A percentile compares a stretch with the other conserved stretches of the same genome.
These are phyloP conservation scores for Multifurca ochricompacta DNA, from an alignment of 768 basidiomycete species.

Conservation along the genomic window DNA sequence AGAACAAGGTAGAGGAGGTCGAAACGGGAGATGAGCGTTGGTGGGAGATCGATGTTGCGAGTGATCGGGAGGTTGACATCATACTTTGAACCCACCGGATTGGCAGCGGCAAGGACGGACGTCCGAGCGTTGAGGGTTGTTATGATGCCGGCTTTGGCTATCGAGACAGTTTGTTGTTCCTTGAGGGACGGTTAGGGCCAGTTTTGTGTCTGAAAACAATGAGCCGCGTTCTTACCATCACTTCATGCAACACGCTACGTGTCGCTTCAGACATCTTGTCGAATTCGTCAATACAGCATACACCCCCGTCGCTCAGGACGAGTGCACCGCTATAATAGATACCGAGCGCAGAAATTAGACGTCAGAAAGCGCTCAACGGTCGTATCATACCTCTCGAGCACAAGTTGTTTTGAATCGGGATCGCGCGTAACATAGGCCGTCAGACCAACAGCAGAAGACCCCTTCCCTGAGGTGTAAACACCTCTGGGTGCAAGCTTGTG, in stretches of 20 bases:
- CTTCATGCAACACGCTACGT: conserved; percentile 96
- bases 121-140: conserved; percentile 98
- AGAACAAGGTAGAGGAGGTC: conserved; percentile 94
- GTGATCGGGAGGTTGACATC: conserved; percentile 89
- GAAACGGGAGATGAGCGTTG: conserved; percentile 96
- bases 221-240: conserved; percentile 65
- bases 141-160: conserved; percentile 98
- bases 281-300: conserved; percentile 98
- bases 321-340: conserved; percentile 66
- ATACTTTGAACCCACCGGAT: conserved; percentile 94
- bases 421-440: conserved; percentile 98
- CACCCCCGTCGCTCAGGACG: conserved; percentile 91
- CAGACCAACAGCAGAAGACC: conserved; percentile 96
- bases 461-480: conserved; percentile 96
- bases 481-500: conserved; percentile 98
- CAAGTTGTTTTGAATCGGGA: conserved; percentile 96
- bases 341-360: not conserved
- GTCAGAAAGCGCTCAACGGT: no score
- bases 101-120: conserved; percentile 94
- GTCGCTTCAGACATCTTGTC: conserved; percentile 99
- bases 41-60: conserved; percentile 93
- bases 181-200: conserved; percentile 26
- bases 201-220: not conserved
- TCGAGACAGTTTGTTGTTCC: conserved; percentile 99
- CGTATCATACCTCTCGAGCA: conserved; percentile 74